Percentiles rank a stretch among this genome's conserved stretches.
These are phyloP conservation scores for Uncinocarpus reesii DNA, from an alignment of 2,329 filamentous ascomycete species.

Conservation along the genomic window DNA sequence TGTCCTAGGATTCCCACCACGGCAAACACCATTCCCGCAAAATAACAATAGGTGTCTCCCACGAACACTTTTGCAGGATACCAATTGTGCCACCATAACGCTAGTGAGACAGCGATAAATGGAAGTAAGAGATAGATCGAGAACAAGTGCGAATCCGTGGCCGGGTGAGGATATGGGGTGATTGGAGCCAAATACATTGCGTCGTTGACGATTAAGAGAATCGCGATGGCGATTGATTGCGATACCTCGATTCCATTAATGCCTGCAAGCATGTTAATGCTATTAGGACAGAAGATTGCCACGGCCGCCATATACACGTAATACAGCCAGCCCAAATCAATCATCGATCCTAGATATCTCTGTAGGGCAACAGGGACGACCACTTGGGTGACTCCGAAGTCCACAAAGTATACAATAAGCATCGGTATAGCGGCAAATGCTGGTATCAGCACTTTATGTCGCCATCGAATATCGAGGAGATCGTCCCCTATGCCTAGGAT, in stretches of 20 bases:
- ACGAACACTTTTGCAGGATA: conserved; percentile 93
- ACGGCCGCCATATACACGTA: conserved; percentile 95
- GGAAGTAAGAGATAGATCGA: conserved; percentile 89
- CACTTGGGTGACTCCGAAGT: conserved; percentile 93
- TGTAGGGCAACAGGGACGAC: conserved; percentile 81
- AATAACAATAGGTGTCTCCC: conserved; percentile 98
- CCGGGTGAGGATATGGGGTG: conserved; percentile 76
- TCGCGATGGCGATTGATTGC: conserved; percentile 82
- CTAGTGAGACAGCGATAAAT: conserved; percentile 83
- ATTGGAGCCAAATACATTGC: conserved; percentile 66
- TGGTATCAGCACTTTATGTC: conserved; percentile 96
- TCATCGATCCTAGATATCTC: conserved; percentile 69
- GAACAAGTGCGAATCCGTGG: conserved; percentile 91
- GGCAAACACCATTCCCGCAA: conserved; percentile 97
- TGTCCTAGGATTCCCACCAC: conserved; percentile 94
- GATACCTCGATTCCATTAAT: conserved; percentile 96
- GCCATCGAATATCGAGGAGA: conserved; percentile 95
- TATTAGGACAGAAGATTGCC: conserved; percentile 95
- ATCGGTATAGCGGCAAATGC: conserved; percentile 87
- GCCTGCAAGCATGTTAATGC: conserved; percentile 99
- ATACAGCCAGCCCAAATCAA: conserved; percentile 75
- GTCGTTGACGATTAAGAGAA: conserved; percentile 77
- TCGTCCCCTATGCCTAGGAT: conserved; percentile 92
- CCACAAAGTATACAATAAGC: conserved; percentile 94
- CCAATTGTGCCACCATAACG: conserved; percentile 85